Percentiles rank a stretch among this genome's conserved stretches.
These are phyloP conservation scores for Capsicum rhomboideum DNA, from an alignment of 257 asterid genomes.

Conservation along the genomic window DNA sequence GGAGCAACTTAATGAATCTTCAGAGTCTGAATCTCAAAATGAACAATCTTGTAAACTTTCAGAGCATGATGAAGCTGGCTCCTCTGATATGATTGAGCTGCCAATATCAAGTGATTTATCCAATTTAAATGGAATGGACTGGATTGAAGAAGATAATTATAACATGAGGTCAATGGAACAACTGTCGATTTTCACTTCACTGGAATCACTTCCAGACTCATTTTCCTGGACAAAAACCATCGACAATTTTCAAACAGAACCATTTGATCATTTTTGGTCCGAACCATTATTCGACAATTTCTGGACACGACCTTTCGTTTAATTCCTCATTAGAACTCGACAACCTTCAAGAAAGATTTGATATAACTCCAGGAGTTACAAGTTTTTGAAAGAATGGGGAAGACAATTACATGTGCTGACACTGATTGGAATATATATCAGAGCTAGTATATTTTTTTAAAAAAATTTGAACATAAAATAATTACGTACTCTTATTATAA, in stretches of 20 bases:
- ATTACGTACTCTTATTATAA: background rate
- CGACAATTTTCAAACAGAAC: background rate
- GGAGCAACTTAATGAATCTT: background rate
- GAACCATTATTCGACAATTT: conserved; percentile 10
- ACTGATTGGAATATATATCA: background rate
- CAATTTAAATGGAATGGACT: background rate
- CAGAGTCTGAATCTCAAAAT: background rate
- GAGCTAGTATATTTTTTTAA: background rate
- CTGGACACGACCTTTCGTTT: background rate
- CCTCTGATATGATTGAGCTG: no score
- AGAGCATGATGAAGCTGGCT: background rate
- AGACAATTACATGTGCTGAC: background rate
- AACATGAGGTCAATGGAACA: background rate
- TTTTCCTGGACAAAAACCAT: background rate
- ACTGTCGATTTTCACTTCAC: background rate
- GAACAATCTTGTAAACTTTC: background rate
- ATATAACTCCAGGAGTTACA: no score
- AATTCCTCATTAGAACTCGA: no score
- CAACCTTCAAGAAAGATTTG: no score
- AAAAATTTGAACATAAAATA: background rate
- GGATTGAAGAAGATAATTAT: background rate
- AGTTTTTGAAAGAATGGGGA: background rate
- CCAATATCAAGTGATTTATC: no score
- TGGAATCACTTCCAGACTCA: background rate
- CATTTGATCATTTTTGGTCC: conserved; percentile 10